Conservation (phyloP, 768 basidiomycete species). For the Pleurotus platypus region DNA sequence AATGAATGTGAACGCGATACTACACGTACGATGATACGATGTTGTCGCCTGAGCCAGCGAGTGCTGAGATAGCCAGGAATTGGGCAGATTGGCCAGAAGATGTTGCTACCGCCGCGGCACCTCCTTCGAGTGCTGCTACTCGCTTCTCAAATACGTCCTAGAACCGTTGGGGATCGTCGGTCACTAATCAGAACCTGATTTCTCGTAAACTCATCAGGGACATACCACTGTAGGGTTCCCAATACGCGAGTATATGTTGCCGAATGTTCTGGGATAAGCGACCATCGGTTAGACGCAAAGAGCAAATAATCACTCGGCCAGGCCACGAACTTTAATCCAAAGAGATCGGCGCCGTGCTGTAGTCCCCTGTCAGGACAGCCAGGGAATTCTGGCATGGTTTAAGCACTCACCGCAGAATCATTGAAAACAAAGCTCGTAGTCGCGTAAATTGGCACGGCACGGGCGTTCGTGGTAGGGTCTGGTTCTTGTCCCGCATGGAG, state of each 20-base stretch:
- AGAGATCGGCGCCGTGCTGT: constrained; percentile 72
- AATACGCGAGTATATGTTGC: constrained; percentile 67
- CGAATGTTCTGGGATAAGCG: constrained; percentile 34
- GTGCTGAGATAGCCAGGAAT: constrained; percentile 61
- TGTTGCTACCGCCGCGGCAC: constrained; percentile 69
- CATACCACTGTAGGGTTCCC: constrained; percentile 64
- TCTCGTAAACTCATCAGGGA: constrained; percentile 3
- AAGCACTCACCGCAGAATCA: constrained; percentile 49
- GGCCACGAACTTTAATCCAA: constrained; percentile 48
- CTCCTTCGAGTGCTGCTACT: constrained; percentile 79
- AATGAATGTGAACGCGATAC: neutral
- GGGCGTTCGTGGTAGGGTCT: constrained; percentile 64
- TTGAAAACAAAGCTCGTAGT: constrained; percentile 74
- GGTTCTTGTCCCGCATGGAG: constrained; percentile 71
- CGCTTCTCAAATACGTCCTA: constrained; percentile 80
- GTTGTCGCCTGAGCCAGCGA: constrained; percentile 70
- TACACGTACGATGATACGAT: constrained; percentile 63
- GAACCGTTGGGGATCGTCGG: neutral
- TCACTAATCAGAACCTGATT: too few species aligned
- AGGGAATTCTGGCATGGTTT: neutral
- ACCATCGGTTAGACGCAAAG: neutral
- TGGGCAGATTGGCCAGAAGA: constrained; percentile 77
- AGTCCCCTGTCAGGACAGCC: neutral
- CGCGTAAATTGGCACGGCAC: constrained; percentile 78
- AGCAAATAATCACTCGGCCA: neutral